phyloP scores from a whole-genome alignment of 106 monocot species.

The Dendrobium chrysotoxum region DNA sequence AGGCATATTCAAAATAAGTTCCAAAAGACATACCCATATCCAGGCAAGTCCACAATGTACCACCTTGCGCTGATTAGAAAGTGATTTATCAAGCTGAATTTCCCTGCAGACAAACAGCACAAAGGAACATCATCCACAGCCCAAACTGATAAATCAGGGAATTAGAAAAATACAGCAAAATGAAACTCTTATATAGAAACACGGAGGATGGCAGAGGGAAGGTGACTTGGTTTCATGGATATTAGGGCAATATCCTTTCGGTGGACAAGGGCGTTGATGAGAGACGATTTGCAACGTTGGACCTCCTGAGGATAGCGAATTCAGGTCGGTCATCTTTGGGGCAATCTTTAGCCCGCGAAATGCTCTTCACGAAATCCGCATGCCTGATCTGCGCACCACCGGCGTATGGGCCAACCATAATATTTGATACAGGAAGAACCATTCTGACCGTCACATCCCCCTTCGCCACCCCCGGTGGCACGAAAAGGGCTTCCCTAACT shows the following conservation, averaged over 20 bases:
- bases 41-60: constrained; percentile 96
- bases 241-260: constrained; percentile 87
- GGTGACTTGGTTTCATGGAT: constrained; percentile 87
- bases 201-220: background rate
- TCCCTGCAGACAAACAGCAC: constrained; percentile 40
- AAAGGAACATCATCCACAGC: background rate
- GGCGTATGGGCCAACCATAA: constrained; percentile 87
- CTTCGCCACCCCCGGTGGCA: constrained; percentile 33
- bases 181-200: background rate
- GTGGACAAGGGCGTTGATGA: constrained; percentile 72
- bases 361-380: constrained; percentile 88
- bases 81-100: constrained; percentile 93
- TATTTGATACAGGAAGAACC: constrained; percentile 89
- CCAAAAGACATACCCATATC: constrained; percentile 67
- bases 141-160: background rate
- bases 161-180: background rate
- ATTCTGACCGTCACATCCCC: constrained; percentile 41
- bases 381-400: constrained; percentile 71
- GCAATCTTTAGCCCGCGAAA: constrained; percentile 72
- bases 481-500: constrained; percentile 34
- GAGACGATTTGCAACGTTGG: constrained; percentile 92
- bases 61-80: constrained; percentile 93
- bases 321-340: constrained; percentile 78
- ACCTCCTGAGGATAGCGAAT: constrained; percentile 84
- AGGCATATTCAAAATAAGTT: background rate